Percentiles rank a stretch among this genome's conserved stretches.
Conservation (phyloP, 202 grass and related monocot species). For the Setaria italica region DNA sequence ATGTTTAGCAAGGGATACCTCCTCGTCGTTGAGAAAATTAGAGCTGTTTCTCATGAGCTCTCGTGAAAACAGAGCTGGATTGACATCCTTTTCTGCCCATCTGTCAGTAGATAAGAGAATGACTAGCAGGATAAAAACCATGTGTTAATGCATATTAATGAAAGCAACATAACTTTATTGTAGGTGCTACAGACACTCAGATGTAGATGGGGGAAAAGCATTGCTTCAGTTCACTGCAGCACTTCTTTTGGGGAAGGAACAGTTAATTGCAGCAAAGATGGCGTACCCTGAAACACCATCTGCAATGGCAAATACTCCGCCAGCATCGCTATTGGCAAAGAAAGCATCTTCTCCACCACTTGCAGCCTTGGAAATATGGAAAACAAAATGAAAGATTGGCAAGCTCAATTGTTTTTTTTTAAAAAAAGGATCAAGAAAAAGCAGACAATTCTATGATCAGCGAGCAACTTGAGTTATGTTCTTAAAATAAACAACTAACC, state of each 20-base stretch:
- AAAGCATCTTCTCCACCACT: conserved; percentile 92
- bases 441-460: background rate
- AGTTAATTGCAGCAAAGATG: conserved; percentile 23
- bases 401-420: background rate
- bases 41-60: conserved; percentile 86
- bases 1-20: conserved; percentile 51
- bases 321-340: conserved; percentile 57
- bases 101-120: conserved; percentile 84
- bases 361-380: conserved; percentile 56
- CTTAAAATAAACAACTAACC: conserved; percentile 42
- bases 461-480: background rate
- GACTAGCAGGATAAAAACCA: conserved; percentile 80
- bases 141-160: conserved; percentile 59
- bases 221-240: background rate
- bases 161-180: conserved; percentile 21
- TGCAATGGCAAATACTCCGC: conserved; percentile 84
- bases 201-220: background rate
- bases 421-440: background rate
- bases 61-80: conserved; percentile 91
- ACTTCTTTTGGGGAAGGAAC: background rate
- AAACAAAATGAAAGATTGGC: conserved; percentile 19
- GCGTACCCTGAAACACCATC: conserved; percentile 92
- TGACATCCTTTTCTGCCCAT: conserved; percentile 88
- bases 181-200: conserved; percentile 29
- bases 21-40: conserved; percentile 69